These are phyloP conservation scores for Rhodotorula sp. DNA, from an alignment of 1,284 basidiomycete species.

Conservation along the genomic window DNA sequence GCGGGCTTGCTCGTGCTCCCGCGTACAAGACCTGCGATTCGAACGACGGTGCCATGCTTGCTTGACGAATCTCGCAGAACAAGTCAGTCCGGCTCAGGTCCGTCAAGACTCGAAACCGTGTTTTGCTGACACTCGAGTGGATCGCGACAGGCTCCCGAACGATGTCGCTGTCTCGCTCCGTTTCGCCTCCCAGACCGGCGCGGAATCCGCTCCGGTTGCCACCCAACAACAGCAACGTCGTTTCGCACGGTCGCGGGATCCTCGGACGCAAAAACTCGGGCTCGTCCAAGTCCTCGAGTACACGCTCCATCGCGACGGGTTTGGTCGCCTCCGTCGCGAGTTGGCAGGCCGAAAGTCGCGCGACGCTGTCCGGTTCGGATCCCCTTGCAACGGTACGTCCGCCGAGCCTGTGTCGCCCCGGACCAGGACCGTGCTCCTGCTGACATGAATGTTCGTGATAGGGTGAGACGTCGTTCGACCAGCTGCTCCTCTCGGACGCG, in stretches of 20 bases:
- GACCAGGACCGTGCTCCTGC: neutral
- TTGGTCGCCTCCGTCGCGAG: neutral
- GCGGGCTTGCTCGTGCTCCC: too few relatives aligned
- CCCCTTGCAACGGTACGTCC: neutral
- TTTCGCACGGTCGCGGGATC: neutral
- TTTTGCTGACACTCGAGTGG: neutral
- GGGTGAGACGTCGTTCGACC: constrained; percentile 77
- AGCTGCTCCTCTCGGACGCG: constrained; percentile 76
- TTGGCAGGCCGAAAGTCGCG: neutral
- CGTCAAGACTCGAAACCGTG: neutral
- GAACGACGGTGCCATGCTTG: too few relatives aligned
- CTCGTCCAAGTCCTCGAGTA: neutral
- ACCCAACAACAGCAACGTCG: neutral
- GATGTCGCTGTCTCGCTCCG: neutral
- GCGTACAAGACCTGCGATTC: too few relatives aligned
- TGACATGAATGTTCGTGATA: neutral
- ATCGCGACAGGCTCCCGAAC: neutral
- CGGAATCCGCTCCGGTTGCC: neutral
- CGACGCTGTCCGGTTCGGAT: neutral
- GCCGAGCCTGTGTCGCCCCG: neutral
- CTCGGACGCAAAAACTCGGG: neutral
- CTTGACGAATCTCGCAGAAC: neutral
- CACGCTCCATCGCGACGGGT: neutral
- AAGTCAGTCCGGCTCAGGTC: neutral
- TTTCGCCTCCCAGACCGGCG: neutral